These are phyloP conservation scores for Terana coerulea DNA, from an alignment of 768 basidiomycete species.

Conservation along the genomic window DNA sequence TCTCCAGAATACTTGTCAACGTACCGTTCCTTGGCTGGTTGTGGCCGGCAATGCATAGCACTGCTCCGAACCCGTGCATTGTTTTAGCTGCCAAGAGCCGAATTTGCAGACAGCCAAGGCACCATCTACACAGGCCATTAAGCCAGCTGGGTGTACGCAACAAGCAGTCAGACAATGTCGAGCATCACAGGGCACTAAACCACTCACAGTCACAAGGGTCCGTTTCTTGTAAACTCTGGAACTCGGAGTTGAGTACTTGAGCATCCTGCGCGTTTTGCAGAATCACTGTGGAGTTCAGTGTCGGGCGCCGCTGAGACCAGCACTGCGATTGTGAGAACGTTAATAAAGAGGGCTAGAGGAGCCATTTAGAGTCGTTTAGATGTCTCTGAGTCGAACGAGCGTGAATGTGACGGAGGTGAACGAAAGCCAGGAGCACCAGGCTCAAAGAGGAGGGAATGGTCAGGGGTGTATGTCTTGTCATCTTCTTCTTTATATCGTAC, in stretches of 20 bases:
- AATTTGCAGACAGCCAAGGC: conserved; percentile 39
- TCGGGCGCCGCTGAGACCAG: conserved; percentile 31
- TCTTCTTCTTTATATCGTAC: conserved; percentile 2
- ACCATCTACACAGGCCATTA: conserved; percentile 41
- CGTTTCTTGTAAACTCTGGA: conserved; percentile 33
- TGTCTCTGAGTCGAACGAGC: not conserved
- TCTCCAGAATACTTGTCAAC: conserved; percentile 14
- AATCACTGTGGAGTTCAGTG: conserved; percentile 24
- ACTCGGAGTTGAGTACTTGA: conserved; percentile 47
- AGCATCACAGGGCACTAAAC: not conserved
- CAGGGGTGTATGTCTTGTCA: not conserved
- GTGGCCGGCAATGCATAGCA: conserved; percentile 55
- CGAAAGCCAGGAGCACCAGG: conserved; percentile 23
- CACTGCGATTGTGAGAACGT: no score
- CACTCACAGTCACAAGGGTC: conserved; percentile 45
- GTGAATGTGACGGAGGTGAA: not conserved
- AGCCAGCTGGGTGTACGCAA: conserved; percentile 31
- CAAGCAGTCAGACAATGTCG: not conserved
- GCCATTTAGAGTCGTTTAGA: not conserved
- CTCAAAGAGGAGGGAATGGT: conserved; percentile 13
- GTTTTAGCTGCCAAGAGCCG: conserved; percentile 35
- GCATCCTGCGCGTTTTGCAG: conserved; percentile 49
- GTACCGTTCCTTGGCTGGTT: conserved; percentile 41
- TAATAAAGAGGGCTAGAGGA: no score
- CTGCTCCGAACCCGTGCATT: conserved; percentile 32